Evolutionary conservation across 345 rosid species (phyloP).

Genomic region (Arabidopsis suecica): DNA sequence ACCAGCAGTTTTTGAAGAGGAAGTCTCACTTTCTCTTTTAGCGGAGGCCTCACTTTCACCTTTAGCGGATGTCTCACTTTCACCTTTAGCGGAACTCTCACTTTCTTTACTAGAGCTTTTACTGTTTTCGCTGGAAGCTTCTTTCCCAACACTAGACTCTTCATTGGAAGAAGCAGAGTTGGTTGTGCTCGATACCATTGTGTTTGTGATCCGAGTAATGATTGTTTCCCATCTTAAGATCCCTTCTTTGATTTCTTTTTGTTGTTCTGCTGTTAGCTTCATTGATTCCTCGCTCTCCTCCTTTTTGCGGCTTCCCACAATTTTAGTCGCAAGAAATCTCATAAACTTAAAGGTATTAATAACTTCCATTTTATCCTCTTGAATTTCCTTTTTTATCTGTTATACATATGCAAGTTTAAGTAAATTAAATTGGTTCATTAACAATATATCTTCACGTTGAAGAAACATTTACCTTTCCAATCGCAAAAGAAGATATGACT

Average conservation of each 20-base stretch:
- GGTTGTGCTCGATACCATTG: slow-evolving; percentile 30
- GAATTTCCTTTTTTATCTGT: slow-evolving; percentile 21
- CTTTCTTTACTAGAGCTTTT: not conserved
- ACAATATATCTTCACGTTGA: not conserved
- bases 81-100: not conserved
- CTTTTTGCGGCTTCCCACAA: slow-evolving; percentile 1
- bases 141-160: not conserved
- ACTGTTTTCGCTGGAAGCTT: not conserved
- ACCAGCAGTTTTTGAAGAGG: slow-evolving; percentile 8
- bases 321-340: slow-evolving; percentile 23
- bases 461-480: slow-evolving; percentile 30
- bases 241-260: slow-evolving; percentile 41
- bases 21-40: not conserved
- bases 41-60: not conserved
- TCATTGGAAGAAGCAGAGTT: not conserved
- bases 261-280: slow-evolving; percentile 35
- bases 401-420: not conserved
- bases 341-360: slow-evolving; percentile 17
- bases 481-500: slow-evolving; percentile 36
- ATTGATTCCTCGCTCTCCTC: slow-evolving; percentile 7
- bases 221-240: slow-evolving; percentile 33
- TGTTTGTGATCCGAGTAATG: slow-evolving; percentile 26
- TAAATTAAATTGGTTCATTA: slow-evolving; percentile 9
- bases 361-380: slow-evolving; percentile 36
- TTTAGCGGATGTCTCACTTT: not conserved